Percentiles rank a stretch among this genome's conserved stretches.
Evolutionary conservation across 2,329 filamentous ascomycete species (phyloP).

Genomic region (Pseudocercospora pini-densiflorae): DNA sequence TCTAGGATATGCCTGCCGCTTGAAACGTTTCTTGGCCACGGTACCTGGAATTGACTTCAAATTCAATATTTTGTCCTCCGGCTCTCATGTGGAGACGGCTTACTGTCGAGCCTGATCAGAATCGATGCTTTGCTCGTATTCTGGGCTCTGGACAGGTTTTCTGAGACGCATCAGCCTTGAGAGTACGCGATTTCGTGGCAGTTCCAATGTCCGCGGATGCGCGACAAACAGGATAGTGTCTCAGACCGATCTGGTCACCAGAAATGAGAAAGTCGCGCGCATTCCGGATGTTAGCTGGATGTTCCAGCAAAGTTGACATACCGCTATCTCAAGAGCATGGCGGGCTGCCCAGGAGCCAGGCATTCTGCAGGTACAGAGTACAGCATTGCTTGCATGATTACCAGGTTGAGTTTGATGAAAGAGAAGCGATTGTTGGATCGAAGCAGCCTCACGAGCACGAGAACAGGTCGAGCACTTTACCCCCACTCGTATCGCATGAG

Average conservation of each 20-base stretch:
- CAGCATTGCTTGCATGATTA: constrained; percentile 6
- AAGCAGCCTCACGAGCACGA: background rate
- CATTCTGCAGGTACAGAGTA: background rate
- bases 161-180: background rate
- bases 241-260: background rate
- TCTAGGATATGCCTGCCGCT: background rate
- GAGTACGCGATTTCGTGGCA: background rate
- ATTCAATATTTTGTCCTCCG: background rate
- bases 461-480: background rate
- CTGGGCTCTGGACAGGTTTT: background rate
- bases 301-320: background rate
- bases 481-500: background rate
- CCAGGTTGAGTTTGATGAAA: constrained; percentile 4
- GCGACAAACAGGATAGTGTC: background rate
- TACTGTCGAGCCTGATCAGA: background rate
- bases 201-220: background rate
- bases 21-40: background rate
- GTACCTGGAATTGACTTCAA: background rate
- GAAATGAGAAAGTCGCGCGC: background rate
- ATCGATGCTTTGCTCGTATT: background rate
- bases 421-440: background rate
- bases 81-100: background rate
- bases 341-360: background rate
- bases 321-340: background rate
- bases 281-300: background rate